Evolutionary conservation across 148 eudicot genomes (phyloP), one percentile per base, ranked within the genome.

Genomic region (Silene conica): DNA sequence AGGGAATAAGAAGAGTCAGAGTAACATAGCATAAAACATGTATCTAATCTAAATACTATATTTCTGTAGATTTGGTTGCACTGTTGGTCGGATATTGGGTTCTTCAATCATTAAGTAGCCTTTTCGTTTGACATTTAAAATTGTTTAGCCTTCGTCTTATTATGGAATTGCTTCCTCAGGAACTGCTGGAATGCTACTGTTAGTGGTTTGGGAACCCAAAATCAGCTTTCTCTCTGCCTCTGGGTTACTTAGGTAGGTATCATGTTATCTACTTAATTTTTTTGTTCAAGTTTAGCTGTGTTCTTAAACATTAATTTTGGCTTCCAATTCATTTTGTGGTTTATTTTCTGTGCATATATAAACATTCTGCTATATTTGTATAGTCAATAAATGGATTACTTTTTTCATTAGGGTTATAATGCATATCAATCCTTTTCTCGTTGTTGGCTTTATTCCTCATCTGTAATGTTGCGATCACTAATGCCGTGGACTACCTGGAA

Each of bases 131-230:
- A 6, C 6, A 38, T 38, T 38, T 38, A 38, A 38, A 5, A 38
- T 38, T 38, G 34, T 3, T 3, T 31, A 38, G 43, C 43, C 43
- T 38, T 31, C 41, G 2, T 67, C 52, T 57, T 43, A 54, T 34
- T 41, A 19, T 75, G 74, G 63, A 26, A 11, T 50, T 70, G 38
- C 46, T 70, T 60, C 74, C 69, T 69, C 76, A 95, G 99, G 99
- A 80, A 95, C 97, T 78, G 97, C 96, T 78, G 94, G 84, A 46
- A 90, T 95, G 89, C 85, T 95, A 55, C 99, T 95, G 72, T 78
- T 92, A 73, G 81, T 92, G 81, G 96, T 83, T 75, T 95, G 99
- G 99, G 85, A 89, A 73, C 93, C 93, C 67, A 81, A 85, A 61
- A 83, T 92, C 69, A 86, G 87, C 77, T 78, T 95, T 85, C 85